Evolutionary conservation across 345 rosid genomes (phyloP), one percentile per base, ranked within the genome.

Genomic region (Xanthoceras sorbifolium): DNA sequence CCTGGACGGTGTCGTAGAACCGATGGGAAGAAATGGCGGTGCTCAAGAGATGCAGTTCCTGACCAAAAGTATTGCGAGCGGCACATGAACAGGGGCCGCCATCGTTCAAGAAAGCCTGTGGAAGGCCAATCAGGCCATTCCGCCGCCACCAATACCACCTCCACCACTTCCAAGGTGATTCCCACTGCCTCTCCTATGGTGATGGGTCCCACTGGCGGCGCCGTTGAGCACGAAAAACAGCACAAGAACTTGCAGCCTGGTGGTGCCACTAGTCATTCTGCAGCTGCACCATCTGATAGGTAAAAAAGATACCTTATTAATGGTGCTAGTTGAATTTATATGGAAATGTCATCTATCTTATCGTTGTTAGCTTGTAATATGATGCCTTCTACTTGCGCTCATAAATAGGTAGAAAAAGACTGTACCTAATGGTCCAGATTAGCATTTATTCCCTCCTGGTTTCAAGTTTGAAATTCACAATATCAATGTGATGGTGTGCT

Each of bases 41-140:
- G 99, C 90, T 90, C 98, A 3, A 86, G 92, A 84, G 99, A 95
- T 59, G 99, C 97, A 4, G 96, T 93, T 69, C 89, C 91, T 38
- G 97, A 92, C 44, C 98, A 93, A 83, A 95, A 95, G 84, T 95
- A 95, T 72, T 95, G 99, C 60, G 98, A 95, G 85, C 90, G 97
- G 72, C 99, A 95, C 78, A 93, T 95, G 87, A 95, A 95, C 87
- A 79, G 99, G 69, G 98, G 99, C 78, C 99, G 99, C 80, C 98
- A 95, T 84, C 99, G 99, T 93, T 95, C 99, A 95, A 95, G 99
- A 95, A 95, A 95, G 98, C 99, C 96, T 92, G 99, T 95, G 99
- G 99, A 95, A 95, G 97, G 96, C 70, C 98, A 86, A 81, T 78
- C 91, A 48, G 93, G 89, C 91, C 97, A 88, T 89, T 85, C 97